Percentiles rank a stretch among this genome's conserved stretches.
phyloP scores from a whole-genome alignment of 2,329 filamentous ascomycete species.

The Fusarium algeriense region DNA sequence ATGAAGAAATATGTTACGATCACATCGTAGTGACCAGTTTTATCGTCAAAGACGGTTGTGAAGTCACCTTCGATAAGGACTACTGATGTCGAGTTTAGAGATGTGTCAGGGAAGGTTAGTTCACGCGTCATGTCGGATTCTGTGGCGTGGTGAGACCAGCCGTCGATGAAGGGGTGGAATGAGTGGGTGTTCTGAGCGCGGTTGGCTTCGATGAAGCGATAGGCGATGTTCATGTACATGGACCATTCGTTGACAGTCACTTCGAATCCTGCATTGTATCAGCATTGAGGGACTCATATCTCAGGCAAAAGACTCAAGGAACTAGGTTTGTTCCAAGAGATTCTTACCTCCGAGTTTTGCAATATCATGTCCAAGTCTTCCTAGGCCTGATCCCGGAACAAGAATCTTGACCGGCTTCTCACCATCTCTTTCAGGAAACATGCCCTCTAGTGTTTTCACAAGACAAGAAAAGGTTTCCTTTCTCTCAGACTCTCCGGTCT shows the following conservation, averaged over 20 bases:
- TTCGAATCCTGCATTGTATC: constrained; percentile 55
- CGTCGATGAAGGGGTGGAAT: constrained; percentile 66
- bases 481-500: constrained; percentile 61
- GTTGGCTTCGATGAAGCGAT: constrained; percentile 60
- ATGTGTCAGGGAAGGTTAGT: constrained; percentile 60
- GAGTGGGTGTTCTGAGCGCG: constrained; percentile 42
- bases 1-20: constrained; percentile 71
- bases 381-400: constrained; percentile 66
- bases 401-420: constrained; percentile 54
- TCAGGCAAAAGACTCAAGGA: too few relatives aligned
- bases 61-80: constrained; percentile 69
- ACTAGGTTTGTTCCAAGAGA: fast-evolving
- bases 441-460: constrained; percentile 46
- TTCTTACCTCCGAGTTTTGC: constrained; percentile 54
- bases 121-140: constrained; percentile 60
- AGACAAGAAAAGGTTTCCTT: constrained; percentile 57
- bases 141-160: constrained; percentile 67
- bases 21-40: constrained; percentile 57
- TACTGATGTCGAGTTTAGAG: constrained; percentile 53
- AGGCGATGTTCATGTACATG: constrained; percentile 67
- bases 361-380: constrained; percentile 65
- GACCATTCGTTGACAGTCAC: constrained; percentile 70
- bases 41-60: constrained; percentile 54
- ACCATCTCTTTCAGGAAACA: constrained; percentile 48
- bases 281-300: not conserved